Evolutionary conservation across 495 filamentous ascomycete species (phyloP).

Genomic region (Sphaerosporella brunnea): DNA sequence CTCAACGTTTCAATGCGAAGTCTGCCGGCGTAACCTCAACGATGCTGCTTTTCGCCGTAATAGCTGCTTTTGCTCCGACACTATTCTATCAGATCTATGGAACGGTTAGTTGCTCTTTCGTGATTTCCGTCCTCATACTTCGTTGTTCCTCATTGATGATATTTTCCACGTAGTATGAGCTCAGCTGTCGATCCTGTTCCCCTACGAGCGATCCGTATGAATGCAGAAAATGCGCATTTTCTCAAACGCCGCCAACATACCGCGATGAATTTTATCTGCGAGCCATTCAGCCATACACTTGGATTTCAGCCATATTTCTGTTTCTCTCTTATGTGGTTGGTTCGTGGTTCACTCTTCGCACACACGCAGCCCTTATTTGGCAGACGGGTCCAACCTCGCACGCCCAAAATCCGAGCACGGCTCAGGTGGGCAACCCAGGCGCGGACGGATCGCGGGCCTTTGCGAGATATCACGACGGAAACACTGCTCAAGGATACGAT

Average conservation of each 20-base stretch:
- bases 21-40: constrained; percentile 96
- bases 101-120: constrained; percentile 41
- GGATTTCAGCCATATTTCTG: constrained; percentile 62
- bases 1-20: constrained; percentile 92
- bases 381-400: constrained; percentile 31
- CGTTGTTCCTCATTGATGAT: too few relatives aligned
- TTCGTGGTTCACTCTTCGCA: constrained; percentile 87
- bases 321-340: constrained; percentile 91
- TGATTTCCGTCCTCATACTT: not conserved
- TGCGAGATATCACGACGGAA: constrained; percentile 18
- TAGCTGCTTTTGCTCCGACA: constrained; percentile 92
- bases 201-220: constrained; percentile 34
- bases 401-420: constrained; percentile 16
- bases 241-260: constrained; percentile 66
- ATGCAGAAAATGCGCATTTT: constrained; percentile 86
- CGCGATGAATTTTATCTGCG: constrained; percentile 65
- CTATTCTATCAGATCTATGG: constrained; percentile 99
- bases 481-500: constrained; percentile 8
- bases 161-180: constrained; percentile 48
- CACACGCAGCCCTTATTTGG: constrained; percentile 95
- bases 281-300: constrained; percentile 85
- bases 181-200: constrained; percentile 68
- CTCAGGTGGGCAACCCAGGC: not conserved
- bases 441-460: constrained; percentile 15
- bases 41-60: constrained; percentile 92